phyloP scores from a whole-genome alignment of 2,329 filamentous ascomycete species.

The Phialemoniopsis sp. region DNA sequence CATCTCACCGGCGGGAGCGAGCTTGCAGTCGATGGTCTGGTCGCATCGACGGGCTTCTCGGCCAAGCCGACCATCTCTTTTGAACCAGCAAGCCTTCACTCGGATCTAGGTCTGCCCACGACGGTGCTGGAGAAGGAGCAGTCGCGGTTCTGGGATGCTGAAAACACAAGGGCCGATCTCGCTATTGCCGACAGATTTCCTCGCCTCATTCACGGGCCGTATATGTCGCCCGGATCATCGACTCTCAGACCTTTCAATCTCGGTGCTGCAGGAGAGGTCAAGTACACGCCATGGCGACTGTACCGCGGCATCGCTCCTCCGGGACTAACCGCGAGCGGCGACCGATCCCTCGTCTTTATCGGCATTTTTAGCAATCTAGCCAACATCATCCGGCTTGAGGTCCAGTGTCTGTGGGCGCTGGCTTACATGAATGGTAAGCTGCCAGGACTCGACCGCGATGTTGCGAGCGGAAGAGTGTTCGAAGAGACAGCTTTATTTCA shows the following conservation, averaged over 20 bases:
- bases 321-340: constrained; percentile 22
- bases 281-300: constrained; percentile 16
- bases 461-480: not conserved
- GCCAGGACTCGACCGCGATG: constrained; percentile 1
- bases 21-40: constrained; percentile 43
- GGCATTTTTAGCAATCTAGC: constrained; percentile 40
- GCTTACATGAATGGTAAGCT: constrained; percentile 52
- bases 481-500: constrained; percentile 43
- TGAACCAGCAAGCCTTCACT: constrained; percentile 8
- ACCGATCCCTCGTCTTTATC: constrained; percentile 41
- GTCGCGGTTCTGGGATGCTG: constrained; percentile 8
- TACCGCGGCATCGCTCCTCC: constrained; percentile 20
- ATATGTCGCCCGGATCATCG: constrained; percentile 5
- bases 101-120: constrained; percentile 13
- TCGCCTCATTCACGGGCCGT: constrained; percentile 8
- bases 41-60: constrained; percentile 16
- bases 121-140: constrained; percentile 9
- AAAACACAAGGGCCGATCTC: constrained; percentile 9
- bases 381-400: constrained; percentile 36
- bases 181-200: constrained; percentile 10
- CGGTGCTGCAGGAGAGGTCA: constrained; percentile 7
- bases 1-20: constrained; percentile 40
- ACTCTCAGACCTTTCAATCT: constrained; percentile 9
- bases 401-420: constrained; percentile 49
- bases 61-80: constrained; percentile 15